phyloP scores from a whole-genome alignment of 2,329 filamentous ascomycete species.

The Hansfordia pulvinata region DNA sequence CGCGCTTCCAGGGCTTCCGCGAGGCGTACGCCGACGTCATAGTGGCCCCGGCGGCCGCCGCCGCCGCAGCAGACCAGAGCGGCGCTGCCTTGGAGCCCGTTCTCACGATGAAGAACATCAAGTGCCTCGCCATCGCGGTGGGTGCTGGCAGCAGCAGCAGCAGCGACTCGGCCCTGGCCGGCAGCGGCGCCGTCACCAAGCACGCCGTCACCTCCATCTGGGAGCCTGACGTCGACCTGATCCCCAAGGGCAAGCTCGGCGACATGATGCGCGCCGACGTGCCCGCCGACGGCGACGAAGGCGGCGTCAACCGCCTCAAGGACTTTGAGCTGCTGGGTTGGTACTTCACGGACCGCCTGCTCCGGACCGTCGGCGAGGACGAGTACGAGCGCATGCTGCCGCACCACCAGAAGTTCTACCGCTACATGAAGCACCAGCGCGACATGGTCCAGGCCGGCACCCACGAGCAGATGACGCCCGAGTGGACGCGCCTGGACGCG shows the following conservation, averaged over 20 bases:
- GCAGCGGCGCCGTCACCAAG: conserved; percentile 1
- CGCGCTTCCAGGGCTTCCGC: conserved; percentile 1
- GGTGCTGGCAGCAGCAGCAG: conserved; percentile 1
- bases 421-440: conserved; percentile 5
- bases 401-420: conserved; percentile 6
- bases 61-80: no score
- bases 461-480: conserved; percentile 3
- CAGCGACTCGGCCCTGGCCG: no score
- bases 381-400: conserved; percentile 2
- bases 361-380: conserved; percentile 3
- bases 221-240: conserved; percentile 4
- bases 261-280: no score
- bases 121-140: conserved; percentile 4
- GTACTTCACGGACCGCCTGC: conserved; percentile 2
- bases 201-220: conserved; percentile 2
- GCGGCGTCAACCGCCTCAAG: background rate
- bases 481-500: conserved; percentile 1
- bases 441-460: conserved; percentile 2
- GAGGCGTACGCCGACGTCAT: conserved; percentile 3
- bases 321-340: conserved; percentile 3
- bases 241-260: conserved; percentile 1
- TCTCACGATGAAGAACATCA: background rate
- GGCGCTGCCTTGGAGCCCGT: no score
- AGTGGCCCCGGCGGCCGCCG: no score
- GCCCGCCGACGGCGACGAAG: no score